phyloP scores from a whole-genome alignment of 164 flowering plant genomes.

The Euptelea pleiosperma region DNA sequence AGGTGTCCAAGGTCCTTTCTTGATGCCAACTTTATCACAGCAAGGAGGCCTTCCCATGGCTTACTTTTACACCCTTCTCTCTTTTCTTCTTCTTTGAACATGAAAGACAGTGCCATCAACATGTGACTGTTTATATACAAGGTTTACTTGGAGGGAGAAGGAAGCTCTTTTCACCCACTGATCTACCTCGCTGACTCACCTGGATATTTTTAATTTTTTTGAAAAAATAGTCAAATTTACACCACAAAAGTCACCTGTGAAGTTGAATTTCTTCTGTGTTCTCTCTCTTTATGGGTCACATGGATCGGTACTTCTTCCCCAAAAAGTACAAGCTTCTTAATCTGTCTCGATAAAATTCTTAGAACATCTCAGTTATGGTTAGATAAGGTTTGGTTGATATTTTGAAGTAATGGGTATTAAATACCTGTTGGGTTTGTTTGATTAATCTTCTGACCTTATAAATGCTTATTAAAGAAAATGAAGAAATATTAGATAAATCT shows the following conservation, averaged over 20 bases:
- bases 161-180: constrained; percentile 14
- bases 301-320: constrained; percentile 18
- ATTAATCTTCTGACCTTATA: too few relatives aligned
- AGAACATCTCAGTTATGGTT: not conserved
- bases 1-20: constrained; percentile 99
- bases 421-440: too few relatives aligned
- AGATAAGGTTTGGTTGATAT: too few relatives aligned
- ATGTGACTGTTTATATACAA: constrained; percentile 29
- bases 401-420: not conserved
- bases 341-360: not conserved
- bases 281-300: constrained; percentile 23
- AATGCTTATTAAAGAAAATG: too few relatives aligned
- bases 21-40: constrained; percentile 78
- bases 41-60: constrained; percentile 79
- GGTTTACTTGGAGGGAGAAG: constrained; percentile 6
- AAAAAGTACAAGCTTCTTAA: constrained; percentile 5
- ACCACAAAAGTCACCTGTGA: constrained; percentile 21
- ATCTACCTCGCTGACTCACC: constrained; percentile 32
- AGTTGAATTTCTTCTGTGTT: constrained; percentile 2
- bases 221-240: constrained; percentile 4
- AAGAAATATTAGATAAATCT: too few relatives aligned
- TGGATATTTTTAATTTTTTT: constrained; percentile 14
- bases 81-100: not conserved
- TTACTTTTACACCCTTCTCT: constrained; percentile 9
- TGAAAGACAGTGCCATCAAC: constrained; percentile 16